phyloP scores from a whole-genome alignment of 169 alveolate genomes.

The Babesia caballi region DNA sequence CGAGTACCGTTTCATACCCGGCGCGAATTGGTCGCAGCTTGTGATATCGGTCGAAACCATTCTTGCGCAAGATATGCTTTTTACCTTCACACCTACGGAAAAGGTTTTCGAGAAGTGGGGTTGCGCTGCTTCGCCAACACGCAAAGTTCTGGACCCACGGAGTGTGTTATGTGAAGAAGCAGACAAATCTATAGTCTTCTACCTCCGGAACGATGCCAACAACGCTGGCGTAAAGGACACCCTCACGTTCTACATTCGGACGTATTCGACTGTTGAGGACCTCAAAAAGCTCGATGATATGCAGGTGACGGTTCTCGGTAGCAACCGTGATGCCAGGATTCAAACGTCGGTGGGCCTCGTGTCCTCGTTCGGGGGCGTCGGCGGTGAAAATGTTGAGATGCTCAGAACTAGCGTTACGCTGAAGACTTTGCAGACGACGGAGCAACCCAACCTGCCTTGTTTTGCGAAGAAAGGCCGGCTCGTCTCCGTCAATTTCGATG shows the following conservation, averaged over 20 bases:
- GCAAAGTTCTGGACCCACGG: not conserved
- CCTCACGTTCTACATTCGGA: not conserved
- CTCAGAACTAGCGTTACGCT: no score
- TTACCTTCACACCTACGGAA: not conserved
- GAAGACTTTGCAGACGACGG: no score
- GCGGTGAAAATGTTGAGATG: no score
- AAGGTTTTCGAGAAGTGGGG: not conserved
- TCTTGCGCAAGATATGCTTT: not conserved
- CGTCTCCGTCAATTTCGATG: conserved; percentile 25
- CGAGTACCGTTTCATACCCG: no score
- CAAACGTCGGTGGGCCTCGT: no score
- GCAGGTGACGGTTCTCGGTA: not conserved
- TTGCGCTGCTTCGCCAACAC: not conserved
- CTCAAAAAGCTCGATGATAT: not conserved
- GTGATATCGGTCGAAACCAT: not conserved
- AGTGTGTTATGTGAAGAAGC: not conserved
- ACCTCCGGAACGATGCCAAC: not conserved
- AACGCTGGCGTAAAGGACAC: not conserved
- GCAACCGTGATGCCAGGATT: not conserved
- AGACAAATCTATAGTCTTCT: not conserved
- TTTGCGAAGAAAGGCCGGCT: not conserved
- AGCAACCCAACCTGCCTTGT: not conserved
- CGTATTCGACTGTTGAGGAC: not conserved
- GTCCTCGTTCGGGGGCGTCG: no score
- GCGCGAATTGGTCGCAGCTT: not conserved